Base-by-base conservation (phyloP, 2,329 filamentous ascomycete species). In the Drechslerella stenobrocha region DNA sequence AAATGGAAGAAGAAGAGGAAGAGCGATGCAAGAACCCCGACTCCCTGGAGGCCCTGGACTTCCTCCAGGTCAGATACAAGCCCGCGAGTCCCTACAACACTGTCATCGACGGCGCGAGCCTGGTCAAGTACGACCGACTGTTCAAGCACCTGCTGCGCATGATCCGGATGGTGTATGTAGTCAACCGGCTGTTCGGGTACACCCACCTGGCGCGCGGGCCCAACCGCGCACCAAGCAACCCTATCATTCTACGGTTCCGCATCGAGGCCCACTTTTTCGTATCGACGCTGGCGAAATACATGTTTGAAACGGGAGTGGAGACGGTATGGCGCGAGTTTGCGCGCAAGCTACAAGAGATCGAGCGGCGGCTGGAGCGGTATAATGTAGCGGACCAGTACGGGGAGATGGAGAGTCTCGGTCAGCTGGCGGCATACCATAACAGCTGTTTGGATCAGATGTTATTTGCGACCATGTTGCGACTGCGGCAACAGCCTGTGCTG, bases 21-120 rank as follows among this genome's bases (percentile, higher is more conserved):
- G 84, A 90, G 52, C 85, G 82, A 69, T 92, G 90, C 76, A 86
- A 95, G 80, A 84, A 97, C 72, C 86, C 90, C 0, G 83, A 89
- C 74, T 87, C 87, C 0, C 81, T 97, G 15, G 86, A 92, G 74
- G 93, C 93, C 0, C 80, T 97, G n/a, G 93, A 97, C 76, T 97
- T 98, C 73, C 80, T 98, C 13, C 84, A 89, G 1, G 79, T 98
- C 5, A 87, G 90, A 45, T 97, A 96, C 77, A 88, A 87, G 37
- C 81, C 90, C 0, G 87, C 90, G 0, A 76, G 82, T 0, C 84
- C 89, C 0, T 79, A 97, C 0, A 81, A 85, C 37, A 80, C 85
- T 0, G 81, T 97, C 69, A 85, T 98, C 40, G 90, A 89, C 0
- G 80, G 84, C 0, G 75, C 80, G 0, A 82, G 87, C 1, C 77